Base-by-base conservation (phyloP, 2,329 filamentous ascomycete species). In the Cryphonectria japonica region DNA sequence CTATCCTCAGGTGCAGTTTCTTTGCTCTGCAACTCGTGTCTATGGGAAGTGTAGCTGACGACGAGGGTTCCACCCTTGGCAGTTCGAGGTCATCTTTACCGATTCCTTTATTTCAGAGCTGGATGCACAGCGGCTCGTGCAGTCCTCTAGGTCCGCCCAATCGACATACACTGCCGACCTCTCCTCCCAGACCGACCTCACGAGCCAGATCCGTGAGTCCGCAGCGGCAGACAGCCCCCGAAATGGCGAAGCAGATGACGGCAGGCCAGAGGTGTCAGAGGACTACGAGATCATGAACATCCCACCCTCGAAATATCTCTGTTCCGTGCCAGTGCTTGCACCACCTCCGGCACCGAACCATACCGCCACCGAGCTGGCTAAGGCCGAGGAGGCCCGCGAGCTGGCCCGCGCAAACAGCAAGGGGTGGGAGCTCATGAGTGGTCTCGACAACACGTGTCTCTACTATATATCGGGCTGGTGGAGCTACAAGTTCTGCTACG, bases 401-500 rank as follows among this genome's bases (percentile, higher is more conserved):
- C 86, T 97, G 13, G 88, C 87, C 57, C 89, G 93, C 37, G 95
- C 94, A 0, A 92, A 91, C 1, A 87, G 89, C 43, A 90, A 90
- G 65, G 95, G 95, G 7, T 92, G 93, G 87, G 92, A 96, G 77
- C 85, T 98, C 32, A 84, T 98, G 66, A 87, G 88, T 74, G 89
- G 91, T 37, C 91, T 98, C 81, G 88, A 95, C 68, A 92, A 91
- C 3, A 87, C 88, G 66, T 98, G 95, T 80, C 88, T 98, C 74
- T 97, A 95, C 83, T 89, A 86, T 74, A 83, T 94, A 74, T 92
- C 90, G 0, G 95, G 95, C 0, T 98, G 95, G 95, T 98, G 95
- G 95, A 96, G 92, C 78, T 98, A 98, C 82, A 92, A 91, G 76
- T 97, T 97, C 80, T 98, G 95, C 85, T 96, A 97, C 82, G 93